Base-by-base conservation (phyloP, 2,329 filamentous ascomycete species). In the Bipolaris victoriae region DNA sequence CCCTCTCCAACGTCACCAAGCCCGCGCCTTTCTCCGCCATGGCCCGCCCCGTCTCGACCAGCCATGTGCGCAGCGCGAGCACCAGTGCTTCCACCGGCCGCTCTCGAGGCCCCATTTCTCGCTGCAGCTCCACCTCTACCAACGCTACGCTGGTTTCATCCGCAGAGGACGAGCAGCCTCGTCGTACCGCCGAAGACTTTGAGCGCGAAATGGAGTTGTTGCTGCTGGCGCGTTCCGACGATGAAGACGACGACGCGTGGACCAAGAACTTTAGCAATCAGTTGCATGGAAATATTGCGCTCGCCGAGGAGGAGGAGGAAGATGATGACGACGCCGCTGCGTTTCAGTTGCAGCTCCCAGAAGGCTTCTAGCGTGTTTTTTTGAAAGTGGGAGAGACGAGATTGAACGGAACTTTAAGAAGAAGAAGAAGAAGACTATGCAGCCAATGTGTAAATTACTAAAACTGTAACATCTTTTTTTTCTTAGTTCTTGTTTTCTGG, bases 1-100 rank as follows among this genome's bases (percentile, higher is more conserved):
- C 75, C 6, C 69, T 76, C 26, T 73, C 74, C 36, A 76, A 74
- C 57, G 62, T 76, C 46, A 73, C 69, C 37, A 74, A 68, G 54
- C 69, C 69, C 10, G 59, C 70, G 29, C 67, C 65, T n/a, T 67
- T 66, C 43, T 69, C 70, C n/a, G 50, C 65, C n/a, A 52, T 68
- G 10, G 62, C 64, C 5, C 66, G 65, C 9, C 62, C 68, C 2
- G 45, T 64, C 24, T 60, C 64, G 15, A 52, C 65, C 20, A 52
- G 44, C 13, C 63, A 64, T 48, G 60, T 58, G 29, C 66, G 66
- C 40, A 65, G 60, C 36, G 52, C 56, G 22, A 59, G 53, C 31
- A 47, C 49, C 50, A 54, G 33, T 40, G 41, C 57, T 4, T 58
- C 65, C 3, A 58, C 61, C 7, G 29, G 60, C 10, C 60, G 24